Percentiles rank a stretch among this genome's conserved stretches.
Evolutionary conservation across 2,329 filamentous ascomycete species (phyloP).

Genomic region (Cercospora nicotianae): DNA sequence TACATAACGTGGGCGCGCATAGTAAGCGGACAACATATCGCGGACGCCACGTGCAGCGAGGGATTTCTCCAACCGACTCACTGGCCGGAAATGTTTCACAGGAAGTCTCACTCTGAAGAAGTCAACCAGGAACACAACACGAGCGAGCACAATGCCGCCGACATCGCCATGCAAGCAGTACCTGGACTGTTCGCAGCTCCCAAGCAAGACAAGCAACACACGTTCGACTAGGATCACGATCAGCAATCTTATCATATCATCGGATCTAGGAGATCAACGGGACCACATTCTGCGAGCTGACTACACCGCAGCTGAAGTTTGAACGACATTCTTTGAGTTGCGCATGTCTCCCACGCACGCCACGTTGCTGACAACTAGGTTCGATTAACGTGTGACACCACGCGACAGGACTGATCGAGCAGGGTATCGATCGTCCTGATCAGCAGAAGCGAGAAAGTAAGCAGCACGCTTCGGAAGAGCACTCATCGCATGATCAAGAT

Average conservation of each 20-base stretch:
- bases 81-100: neutral
- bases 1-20: neutral
- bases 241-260: conserved; percentile 5
- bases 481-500: neutral
- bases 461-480: neutral
- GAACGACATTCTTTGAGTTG: neutral
- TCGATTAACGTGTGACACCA: neutral
- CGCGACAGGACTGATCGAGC: neutral
- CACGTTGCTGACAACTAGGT: neutral
- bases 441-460: neutral
- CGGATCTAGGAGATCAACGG: conserved; percentile 4
- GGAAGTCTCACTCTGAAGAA: neutral
- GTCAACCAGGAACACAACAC: neutral
- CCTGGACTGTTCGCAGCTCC: neutral
- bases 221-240: neutral
- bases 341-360: neutral
- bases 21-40: neutral
- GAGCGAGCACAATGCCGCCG: neutral
- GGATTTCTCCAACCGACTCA: neutral
- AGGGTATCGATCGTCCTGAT: neutral
- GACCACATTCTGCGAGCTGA: neutral
- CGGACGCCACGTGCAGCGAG: neutral
- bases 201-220: neutral
- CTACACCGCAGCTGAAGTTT: neutral
- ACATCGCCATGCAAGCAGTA: neutral